phyloP scores from a whole-genome alignment of 2,329 filamentous ascomycete genomes.

The Pestalotiopsis sp. region DNA sequence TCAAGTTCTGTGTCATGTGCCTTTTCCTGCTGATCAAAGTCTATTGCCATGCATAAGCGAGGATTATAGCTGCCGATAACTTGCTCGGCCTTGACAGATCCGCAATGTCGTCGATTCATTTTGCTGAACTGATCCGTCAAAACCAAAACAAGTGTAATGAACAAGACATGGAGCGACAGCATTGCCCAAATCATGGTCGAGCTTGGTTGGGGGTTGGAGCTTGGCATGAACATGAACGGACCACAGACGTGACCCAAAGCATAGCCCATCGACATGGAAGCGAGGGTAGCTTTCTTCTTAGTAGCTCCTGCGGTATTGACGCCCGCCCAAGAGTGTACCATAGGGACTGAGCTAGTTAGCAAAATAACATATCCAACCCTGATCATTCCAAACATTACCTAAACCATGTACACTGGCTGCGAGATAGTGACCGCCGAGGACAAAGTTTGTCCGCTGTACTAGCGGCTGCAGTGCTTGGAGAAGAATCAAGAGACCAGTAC shows the following conservation, averaged over 20 bases:
- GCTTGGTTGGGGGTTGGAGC: neutral
- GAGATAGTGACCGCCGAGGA: neutral
- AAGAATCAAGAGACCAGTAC: neutral
- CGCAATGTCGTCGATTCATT: neutral
- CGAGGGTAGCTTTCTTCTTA: neutral
- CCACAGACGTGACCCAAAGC: neutral
- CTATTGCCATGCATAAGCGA: neutral
- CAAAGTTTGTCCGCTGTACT: neutral
- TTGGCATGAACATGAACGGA: neutral
- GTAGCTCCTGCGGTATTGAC: neutral
- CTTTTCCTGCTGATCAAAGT: constrained; percentile 1
- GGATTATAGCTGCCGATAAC: neutral
- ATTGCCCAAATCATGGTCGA: neutral
- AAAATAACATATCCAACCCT: neutral
- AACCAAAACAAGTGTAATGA: neutral
- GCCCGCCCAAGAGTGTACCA: neutral
- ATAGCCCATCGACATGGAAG: neutral
- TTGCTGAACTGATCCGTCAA: neutral
- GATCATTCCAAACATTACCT: neutral
- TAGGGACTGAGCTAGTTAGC: neutral
- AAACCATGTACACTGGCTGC: neutral
- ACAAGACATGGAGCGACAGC: neutral
- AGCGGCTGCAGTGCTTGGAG: neutral
- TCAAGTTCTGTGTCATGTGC: neutral
- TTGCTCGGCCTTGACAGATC: neutral